Conservation (phyloP, 83 land plant genomes). For the Diphasiastrum complanatum region DNA sequence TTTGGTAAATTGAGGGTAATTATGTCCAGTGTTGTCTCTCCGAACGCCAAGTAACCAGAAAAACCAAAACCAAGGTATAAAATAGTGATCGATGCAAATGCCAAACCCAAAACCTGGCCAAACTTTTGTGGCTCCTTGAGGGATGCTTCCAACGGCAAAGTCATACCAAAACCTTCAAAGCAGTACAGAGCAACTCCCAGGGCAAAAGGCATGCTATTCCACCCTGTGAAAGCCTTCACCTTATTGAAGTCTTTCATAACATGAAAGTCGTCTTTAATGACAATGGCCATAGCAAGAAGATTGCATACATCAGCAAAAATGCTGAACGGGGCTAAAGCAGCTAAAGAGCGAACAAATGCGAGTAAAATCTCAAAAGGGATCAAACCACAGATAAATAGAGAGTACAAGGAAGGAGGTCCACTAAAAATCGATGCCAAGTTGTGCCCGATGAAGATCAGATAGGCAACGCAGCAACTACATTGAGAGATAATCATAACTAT, state of each 20-base stretch:
- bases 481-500: no score
- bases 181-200: slow-evolving; percentile 9
- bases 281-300: slow-evolving; percentile 8
- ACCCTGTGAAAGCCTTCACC: not conserved
- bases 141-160: slow-evolving; percentile 2
- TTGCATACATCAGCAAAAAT: slow-evolving; percentile 7
- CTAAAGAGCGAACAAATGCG: not conserved
- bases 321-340: slow-evolving; percentile 10
- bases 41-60: slow-evolving; percentile 6
- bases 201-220: not conserved
- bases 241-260: not conserved
- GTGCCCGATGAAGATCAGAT: no score
- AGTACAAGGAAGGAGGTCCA: no score
- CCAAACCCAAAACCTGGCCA: not conserved
- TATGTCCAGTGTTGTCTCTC: slow-evolving; percentile 8
- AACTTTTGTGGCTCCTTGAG: slow-evolving; percentile 11
- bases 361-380: not conserved
- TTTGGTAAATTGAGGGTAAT: no score
- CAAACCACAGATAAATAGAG: not conserved
- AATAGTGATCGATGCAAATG: slow-evolving; percentile 6
- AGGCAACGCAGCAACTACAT: no score
- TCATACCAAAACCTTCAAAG: slow-evolving; percentile 11
- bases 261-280: slow-evolving; percentile 9
- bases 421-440: no score
- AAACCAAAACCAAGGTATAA: slow-evolving; percentile 7